These are phyloP conservation scores for Pyricularia grisea DNA, from an alignment of 2,329 filamentous ascomycete species.

Conservation along the genomic window DNA sequence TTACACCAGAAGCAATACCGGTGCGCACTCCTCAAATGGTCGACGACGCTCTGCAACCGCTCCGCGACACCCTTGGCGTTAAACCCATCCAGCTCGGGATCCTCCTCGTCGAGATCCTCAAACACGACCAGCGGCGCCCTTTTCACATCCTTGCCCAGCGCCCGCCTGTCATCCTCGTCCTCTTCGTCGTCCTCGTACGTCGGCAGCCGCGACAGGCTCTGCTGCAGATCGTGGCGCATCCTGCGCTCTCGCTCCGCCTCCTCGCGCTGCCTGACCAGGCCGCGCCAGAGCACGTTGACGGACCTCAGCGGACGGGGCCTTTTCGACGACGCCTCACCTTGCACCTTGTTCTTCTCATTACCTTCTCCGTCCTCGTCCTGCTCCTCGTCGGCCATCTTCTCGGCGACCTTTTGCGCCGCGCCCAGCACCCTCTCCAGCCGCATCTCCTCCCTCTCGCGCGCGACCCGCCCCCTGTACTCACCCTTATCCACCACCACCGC, in stretches of 20 bases:
- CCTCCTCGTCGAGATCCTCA: constrained; percentile 67
- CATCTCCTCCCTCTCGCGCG: constrained; percentile 59
- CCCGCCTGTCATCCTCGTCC: constrained; percentile 62
- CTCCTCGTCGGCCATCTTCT: constrained; percentile 59
- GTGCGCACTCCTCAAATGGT: constrained; percentile 60
- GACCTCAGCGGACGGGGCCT: constrained; percentile 44
- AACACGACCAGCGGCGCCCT: constrained; percentile 48
- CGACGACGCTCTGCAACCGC: constrained; percentile 55
- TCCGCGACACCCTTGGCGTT: constrained; percentile 59
- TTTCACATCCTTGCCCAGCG: constrained; percentile 54
- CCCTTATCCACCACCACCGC: constrained; percentile 51
- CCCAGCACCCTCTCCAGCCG: constrained; percentile 60
- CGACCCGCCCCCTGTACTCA: constrained; percentile 65
- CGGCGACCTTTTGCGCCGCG: constrained; percentile 75
- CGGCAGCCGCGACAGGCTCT: constrained; percentile 44
- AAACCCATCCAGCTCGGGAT: constrained; percentile 73
- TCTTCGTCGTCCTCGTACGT: constrained; percentile 47
- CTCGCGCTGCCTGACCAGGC: constrained; percentile 59
- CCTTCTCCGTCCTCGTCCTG: constrained; percentile 12
- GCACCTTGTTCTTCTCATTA: neutral
- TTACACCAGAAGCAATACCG: constrained; percentile 98
- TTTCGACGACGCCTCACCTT: neutral
- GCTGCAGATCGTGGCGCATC: constrained; percentile 56
- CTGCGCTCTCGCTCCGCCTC: constrained; percentile 59
- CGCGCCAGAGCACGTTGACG: constrained; percentile 73